A percentile compares a stretch with the other conserved stretches of the same genome.
These are phyloP conservation scores for Filosporella fistucella DNA, from an alignment of 495 filamentous ascomycete genomes.

Conservation along the genomic window DNA sequence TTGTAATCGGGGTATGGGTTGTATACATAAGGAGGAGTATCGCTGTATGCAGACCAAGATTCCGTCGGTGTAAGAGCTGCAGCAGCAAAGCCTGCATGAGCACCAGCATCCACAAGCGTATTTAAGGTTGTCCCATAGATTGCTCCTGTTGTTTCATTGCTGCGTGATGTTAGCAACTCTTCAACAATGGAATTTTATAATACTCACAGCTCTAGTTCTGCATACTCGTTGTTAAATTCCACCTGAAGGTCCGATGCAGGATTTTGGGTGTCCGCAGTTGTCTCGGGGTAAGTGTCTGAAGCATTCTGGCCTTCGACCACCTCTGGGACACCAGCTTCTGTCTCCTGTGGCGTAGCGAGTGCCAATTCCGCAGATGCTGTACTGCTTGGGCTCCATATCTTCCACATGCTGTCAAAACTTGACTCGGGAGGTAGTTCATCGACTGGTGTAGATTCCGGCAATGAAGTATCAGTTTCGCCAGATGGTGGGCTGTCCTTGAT, in stretches of 20 bases:
- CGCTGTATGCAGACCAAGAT: slow-evolving; percentile 23
- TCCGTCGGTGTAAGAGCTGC: slow-evolving; percentile 22
- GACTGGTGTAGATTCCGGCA: no score
- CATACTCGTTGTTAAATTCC: slow-evolving; percentile 37
- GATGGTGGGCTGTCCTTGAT: no score
- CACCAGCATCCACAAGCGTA: slow-evolving; percentile 22
- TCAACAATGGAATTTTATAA: background rate
- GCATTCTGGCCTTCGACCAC: no score
- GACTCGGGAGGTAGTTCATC: no score
- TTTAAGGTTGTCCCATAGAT: slow-evolving; percentile 45
- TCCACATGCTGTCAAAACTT: no score
- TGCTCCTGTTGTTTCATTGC: slow-evolving; percentile 26
- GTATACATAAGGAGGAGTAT: slow-evolving; percentile 30
- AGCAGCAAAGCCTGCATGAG: slow-evolving; percentile 16
- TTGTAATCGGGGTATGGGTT: slow-evolving; percentile 47
- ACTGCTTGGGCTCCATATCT: no score
- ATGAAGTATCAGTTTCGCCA: no score
- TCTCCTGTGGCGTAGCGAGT: no score
- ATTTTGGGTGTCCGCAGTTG: no score
- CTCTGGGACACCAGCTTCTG: no score
- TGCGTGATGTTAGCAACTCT: background rate
- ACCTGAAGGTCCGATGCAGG: background rate
- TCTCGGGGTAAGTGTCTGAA: no score
- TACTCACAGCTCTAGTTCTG: slow-evolving; percentile 33
- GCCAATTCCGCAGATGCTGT: no score